phyloP scores from a whole-genome alignment of 2,329 filamentous ascomycete genomes.

The Alternaria sp. region DNA sequence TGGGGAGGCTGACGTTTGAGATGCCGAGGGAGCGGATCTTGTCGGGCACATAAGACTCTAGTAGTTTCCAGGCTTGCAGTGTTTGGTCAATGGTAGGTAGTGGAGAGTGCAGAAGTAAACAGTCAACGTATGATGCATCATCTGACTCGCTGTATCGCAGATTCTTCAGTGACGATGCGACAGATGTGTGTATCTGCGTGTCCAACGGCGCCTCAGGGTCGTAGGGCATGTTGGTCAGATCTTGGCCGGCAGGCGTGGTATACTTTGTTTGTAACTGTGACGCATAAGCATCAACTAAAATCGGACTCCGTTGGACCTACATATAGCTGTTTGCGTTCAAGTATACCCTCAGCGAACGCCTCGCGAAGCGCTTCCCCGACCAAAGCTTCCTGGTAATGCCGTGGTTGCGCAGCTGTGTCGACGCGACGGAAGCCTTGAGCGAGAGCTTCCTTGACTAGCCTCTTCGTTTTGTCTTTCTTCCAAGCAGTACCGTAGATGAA shows the following conservation, averaged over 20 bases:
- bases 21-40: constrained; percentile 73
- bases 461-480: constrained; percentile 73
- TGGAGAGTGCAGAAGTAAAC: constrained; percentile 65
- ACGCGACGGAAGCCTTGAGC: constrained; percentile 72
- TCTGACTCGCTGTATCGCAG: constrained; percentile 53
- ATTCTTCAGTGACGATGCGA: constrained; percentile 70
- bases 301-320: constrained; percentile 46
- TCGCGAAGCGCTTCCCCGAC: constrained; percentile 71
- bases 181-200: constrained; percentile 70
- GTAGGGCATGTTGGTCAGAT: constrained; percentile 67
- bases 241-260: constrained; percentile 69
- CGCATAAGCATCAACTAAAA: neutral
- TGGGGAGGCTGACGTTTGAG: constrained; percentile 70
- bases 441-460: constrained; percentile 72
- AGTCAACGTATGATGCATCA: constrained; percentile 61
- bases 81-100: constrained; percentile 60
- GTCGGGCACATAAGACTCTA: constrained; percentile 71
- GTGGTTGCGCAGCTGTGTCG: constrained; percentile 80
- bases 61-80: constrained; percentile 67
- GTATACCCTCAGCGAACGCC: constrained; percentile 65
- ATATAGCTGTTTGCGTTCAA: constrained; percentile 67
- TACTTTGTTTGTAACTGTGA: constrained; percentile 81
- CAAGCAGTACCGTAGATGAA: constrained; percentile 84
- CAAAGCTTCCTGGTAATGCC: constrained; percentile 76
- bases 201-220: constrained; percentile 62